Percentiles rank a stretch among this genome's conserved stretches.
Evolutionary conservation across 179 eudicot genomes (phyloP).

Genomic region (Drosera spatulata): DNA sequence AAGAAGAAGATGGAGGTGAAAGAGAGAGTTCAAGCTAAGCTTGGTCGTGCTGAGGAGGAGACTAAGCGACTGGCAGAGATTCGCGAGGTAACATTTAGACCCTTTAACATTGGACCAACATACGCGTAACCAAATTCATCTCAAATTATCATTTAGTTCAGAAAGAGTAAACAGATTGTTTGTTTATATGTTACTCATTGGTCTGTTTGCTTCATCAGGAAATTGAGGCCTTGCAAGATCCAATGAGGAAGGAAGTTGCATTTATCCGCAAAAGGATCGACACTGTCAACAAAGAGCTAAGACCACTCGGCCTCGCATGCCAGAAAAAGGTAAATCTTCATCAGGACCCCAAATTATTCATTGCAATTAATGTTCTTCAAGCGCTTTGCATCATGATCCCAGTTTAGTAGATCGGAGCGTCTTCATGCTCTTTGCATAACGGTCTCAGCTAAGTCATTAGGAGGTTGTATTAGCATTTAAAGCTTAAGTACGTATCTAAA

Average conservation of each 20-base stretch:
- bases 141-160: neutral
- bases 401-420: too few species aligned
- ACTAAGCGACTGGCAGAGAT: slow-evolving; percentile 75
- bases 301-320: slow-evolving; percentile 43
- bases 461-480: too few species aligned
- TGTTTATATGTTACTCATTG: neutral
- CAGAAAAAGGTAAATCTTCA: slow-evolving; percentile 42
- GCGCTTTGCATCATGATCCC: neutral
- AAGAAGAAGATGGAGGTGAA: slow-evolving; percentile 43
- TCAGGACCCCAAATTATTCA: neutral
- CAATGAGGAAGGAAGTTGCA: slow-evolving; percentile 61
- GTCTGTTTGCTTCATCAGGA: slow-evolving; percentile 21
- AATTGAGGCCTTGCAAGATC: slow-evolving; percentile 56
- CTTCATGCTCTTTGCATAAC: too few species aligned
- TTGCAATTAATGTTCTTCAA: neutral
- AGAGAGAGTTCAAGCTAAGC: slow-evolving; percentile 58
- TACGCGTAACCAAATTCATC: neutral
- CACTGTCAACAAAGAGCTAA: slow-evolving; percentile 46
- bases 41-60: slow-evolving; percentile 78
- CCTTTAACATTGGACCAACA: neutral
- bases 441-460: too few species aligned
- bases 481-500: too few species aligned
- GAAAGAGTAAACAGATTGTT: neutral
- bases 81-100: slow-evolving; percentile 44
- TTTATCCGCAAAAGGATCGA: slow-evolving; percentile 50